Evolutionary conservation across 2,329 filamentous ascomycete species (phyloP), one percentile per base, ranked within the genome.

Genomic region (Periconia digitata): DNA sequence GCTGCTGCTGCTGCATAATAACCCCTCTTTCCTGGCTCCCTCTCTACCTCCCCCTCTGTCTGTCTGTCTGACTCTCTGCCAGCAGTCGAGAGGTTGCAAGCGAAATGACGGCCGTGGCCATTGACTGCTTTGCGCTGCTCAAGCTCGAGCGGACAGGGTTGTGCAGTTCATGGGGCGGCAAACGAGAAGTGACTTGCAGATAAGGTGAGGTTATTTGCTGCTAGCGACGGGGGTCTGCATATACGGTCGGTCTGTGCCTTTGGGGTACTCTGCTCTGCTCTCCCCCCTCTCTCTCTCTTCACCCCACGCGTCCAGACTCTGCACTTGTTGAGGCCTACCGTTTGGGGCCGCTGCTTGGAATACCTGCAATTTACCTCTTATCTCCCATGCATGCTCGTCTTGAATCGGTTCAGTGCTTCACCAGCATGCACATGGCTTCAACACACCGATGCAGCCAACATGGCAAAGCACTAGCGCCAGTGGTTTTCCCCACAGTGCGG

Each of bases 111-210:
- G 49, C 53, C 49, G 58, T 56, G 60, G 59, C 56, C 50, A 42
- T 43, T 50, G 52, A 46, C 47, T 15, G 4, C n/a, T 23, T 42
- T 52, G 50, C 41, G 44, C 47, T 48, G 56, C 52, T 55, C 53
- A 51, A 62, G 36, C 41, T 43, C 47, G 18, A 39, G 55, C 55
- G 55, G 47, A 44, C 58, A 50, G 51, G 50, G 49, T 44, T 50
- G 47, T 49, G 48, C 55, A 56, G 44, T 42, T 43, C 42, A 46
- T 46, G 40, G 51, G 51, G 55, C 52, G 55, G 50, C 43, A 42
- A 47, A 49, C 53, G 53, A 55, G 58, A 59, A 60, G 60, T 68
- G 62, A 66, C 64, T 63, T 63, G 63, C 60, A 64, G 50, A 55
- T 55, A 42, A 49, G 40, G 39, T 38, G 16, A 21, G 37, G 34